A percentile compares a stretch with the other conserved stretches of the same genome.
Conservation (phyloP, 106 monocot genomes). For the Xerophyta viscosa region DNA sequence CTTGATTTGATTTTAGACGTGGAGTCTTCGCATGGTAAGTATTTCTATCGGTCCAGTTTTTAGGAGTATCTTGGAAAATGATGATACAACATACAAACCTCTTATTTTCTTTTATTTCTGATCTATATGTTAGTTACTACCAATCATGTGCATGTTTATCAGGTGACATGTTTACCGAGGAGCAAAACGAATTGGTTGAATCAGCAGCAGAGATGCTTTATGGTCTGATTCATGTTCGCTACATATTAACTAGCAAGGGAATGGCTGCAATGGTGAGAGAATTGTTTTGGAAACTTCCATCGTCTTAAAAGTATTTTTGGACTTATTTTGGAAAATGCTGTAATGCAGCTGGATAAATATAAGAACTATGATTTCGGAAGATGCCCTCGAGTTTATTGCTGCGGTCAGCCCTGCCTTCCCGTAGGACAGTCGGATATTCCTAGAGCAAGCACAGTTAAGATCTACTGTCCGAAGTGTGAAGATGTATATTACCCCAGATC, state of each 20-base stretch:
- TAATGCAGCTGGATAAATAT: constrained; percentile 60
- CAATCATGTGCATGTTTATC: too few relatives aligned
- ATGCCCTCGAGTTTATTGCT: constrained; percentile 61
- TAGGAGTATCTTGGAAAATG: too few relatives aligned
- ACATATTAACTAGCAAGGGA: constrained; percentile 56
- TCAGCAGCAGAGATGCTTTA: constrained; percentile 70
- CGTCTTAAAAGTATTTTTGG: too few relatives aligned
- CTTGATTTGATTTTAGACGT: constrained; percentile 47
- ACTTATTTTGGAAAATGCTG: neutral
- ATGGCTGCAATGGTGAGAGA: constrained; percentile 64
- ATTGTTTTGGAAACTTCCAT: neutral
- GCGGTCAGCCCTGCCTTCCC: constrained; percentile 60
- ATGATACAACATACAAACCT: too few relatives aligned
- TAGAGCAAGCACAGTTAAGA: constrained; percentile 40
- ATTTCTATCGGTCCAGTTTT: too few relatives aligned
- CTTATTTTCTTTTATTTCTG: too few relatives aligned
- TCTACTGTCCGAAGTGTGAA: constrained; percentile 50
- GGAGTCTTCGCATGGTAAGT: constrained; percentile 41
- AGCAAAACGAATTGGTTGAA: constrained; percentile 66
- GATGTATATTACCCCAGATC: constrained; percentile 49
- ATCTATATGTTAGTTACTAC: too few relatives aligned
- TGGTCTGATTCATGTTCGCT: constrained; percentile 62
- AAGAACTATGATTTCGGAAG: constrained; percentile 66
- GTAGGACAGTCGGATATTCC: constrained; percentile 60
- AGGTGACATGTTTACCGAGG: constrained; percentile 64